A percentile compares a stretch with the other conserved stretches of the same genome.
phyloP scores from a whole-genome alignment of 2,329 filamentous ascomycete genomes.

The Aspergillus brasiliensis region DNA sequence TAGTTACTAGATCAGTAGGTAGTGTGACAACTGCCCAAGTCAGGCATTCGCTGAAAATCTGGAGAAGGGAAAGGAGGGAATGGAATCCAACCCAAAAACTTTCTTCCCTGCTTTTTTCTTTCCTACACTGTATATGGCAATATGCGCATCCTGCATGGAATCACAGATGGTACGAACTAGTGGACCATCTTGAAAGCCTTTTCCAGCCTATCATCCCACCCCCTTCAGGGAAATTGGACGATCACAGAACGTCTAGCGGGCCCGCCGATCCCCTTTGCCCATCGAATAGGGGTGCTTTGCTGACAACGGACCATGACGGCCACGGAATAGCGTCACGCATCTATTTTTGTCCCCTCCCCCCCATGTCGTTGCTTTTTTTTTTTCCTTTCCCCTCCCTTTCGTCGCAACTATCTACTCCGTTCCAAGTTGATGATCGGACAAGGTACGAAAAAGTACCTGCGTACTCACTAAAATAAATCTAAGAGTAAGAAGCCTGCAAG shows the following conservation, averaged over 20 bases:
- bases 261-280: neutral
- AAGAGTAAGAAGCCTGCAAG: too few relatives aligned
- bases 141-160: slow-evolving; percentile 15
- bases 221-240: slow-evolving; percentile 4
- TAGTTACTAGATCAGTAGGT: neutral
- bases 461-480: too few relatives aligned
- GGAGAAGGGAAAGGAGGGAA: too few relatives aligned
- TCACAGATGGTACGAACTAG: slow-evolving; percentile 12
- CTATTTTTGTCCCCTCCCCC: slow-evolving; percentile 5
- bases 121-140: neutral
- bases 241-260: slow-evolving; percentile 12
- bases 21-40: neutral
- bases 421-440: too few relatives aligned
- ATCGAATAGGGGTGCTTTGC: slow-evolving; percentile 12
- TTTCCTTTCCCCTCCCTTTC: neutral
- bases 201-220: slow-evolving; percentile 14
- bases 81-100: neutral
- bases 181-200: slow-evolving; percentile 5
- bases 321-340: slow-evolving; percentile 6
- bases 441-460: too few relatives aligned
- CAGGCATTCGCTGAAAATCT: neutral
- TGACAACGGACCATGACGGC: neutral
- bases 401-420: too few relatives aligned
- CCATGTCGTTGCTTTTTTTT: neutral
- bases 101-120: neutral